Evolutionary conservation across 495 filamentous ascomycete species (phyloP).

Genomic region (Tuber umbilicatum): DNA sequence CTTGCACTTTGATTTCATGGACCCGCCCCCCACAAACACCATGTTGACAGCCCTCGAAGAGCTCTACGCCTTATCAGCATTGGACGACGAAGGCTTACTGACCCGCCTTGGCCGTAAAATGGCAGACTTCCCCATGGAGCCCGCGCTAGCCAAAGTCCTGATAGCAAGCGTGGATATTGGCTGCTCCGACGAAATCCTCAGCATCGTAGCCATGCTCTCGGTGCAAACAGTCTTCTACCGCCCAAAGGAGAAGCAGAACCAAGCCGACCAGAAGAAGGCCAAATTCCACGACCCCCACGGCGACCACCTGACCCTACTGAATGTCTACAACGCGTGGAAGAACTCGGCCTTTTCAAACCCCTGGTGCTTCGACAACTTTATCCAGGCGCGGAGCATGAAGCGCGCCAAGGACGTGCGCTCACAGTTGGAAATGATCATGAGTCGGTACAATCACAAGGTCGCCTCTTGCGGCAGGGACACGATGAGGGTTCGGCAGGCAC

Average conservation of each 20-base stretch:
- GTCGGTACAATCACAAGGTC: constrained; percentile 72
- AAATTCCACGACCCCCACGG: constrained; percentile 95
- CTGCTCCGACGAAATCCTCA: constrained; percentile 89
- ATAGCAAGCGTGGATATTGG: constrained; percentile 79
- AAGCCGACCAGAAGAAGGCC: constrained; percentile 94
- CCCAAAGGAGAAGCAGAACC: constrained; percentile 90
- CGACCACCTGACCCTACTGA: constrained; percentile 88
- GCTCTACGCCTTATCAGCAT: constrained; percentile 80
- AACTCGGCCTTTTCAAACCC: constrained; percentile 67
- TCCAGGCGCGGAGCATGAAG: constrained; percentile 80
- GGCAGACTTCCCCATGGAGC: constrained; percentile 93
- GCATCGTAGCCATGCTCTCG: constrained; percentile 90
- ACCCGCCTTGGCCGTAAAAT: constrained; percentile 91
- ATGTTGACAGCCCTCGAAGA: constrained; percentile 96
- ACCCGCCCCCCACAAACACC: constrained; percentile 91
- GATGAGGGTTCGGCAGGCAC: constrained; percentile 76
- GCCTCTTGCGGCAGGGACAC: constrained; percentile 81
- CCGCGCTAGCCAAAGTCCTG: constrained; percentile 70
- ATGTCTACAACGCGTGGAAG: constrained; percentile 96
- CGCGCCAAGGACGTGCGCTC: constrained; percentile 86
- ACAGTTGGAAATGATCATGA: constrained; percentile 88
- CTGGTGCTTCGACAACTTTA: constrained; percentile 98
- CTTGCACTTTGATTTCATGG: constrained; percentile 98
- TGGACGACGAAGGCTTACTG: constrained; percentile 93
- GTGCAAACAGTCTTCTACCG: constrained; percentile 83